Conservation (phyloP, 352 stramenopile species). For the Phytopythium boreale region DNA sequence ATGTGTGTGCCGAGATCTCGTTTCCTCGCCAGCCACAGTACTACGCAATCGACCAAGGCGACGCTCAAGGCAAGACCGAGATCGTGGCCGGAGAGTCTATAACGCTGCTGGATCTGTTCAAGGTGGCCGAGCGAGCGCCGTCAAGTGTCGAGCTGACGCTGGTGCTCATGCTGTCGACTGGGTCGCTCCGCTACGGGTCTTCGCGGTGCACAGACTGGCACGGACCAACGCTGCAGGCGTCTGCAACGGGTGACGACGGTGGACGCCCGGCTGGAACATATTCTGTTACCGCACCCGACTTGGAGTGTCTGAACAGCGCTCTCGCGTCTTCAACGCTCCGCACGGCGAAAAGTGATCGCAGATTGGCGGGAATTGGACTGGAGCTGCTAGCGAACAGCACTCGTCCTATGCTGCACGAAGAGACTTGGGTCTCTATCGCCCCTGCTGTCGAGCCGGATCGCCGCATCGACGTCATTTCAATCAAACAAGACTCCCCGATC, state of each 20-base stretch:
- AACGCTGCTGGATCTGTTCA: neutral
- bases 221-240: too few relatives aligned
- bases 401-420: neutral
- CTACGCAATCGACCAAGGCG: neutral
- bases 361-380: constrained; percentile 7
- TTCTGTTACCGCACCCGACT: constrained; percentile 11
- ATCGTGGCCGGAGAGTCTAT: neutral
- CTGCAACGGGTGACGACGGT: neutral
- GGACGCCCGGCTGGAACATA: neutral
- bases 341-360: neutral
- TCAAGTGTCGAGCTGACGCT: neutral
- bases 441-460: neutral
- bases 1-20: constrained; percentile 18
- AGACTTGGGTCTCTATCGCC: neutral
- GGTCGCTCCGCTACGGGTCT: neutral
- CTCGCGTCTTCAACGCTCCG: constrained; percentile 14
- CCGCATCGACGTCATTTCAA: neutral
- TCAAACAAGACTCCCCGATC: neutral
- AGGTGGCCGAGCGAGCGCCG: neutral
- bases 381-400: constrained; percentile 18
- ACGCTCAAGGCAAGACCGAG: neutral
- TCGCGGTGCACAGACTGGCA: constrained; percentile 2
- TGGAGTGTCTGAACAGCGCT: constrained; percentile 22
- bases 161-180: neutral
- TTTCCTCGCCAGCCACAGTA: constrained; percentile 11